These are phyloP conservation scores for Phytophthora chlamydospora DNA, from an alignment of 352 stramenopile species.

Conservation along the genomic window DNA sequence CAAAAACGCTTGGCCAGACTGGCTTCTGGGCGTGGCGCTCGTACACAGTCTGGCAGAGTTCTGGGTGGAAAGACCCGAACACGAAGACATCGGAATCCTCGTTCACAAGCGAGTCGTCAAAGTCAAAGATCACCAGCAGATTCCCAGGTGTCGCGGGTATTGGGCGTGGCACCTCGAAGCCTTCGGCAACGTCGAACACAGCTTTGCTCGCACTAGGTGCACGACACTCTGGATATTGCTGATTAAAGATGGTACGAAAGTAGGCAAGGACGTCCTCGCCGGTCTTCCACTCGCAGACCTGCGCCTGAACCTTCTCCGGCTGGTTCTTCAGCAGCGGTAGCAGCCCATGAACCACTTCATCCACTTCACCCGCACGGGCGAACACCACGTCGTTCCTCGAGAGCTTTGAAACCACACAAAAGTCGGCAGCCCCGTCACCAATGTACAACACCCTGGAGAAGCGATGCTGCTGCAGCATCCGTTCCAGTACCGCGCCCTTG, in stretches of 20 bases:
- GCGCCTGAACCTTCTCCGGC: constrained; percentile 18
- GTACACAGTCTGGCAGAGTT: constrained; percentile 45
- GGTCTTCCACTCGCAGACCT: constrained; percentile 16
- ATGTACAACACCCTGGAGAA: constrained; percentile 62
- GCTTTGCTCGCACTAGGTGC: not conserved
- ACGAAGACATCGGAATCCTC: constrained; percentile 69
- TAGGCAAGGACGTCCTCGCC: constrained; percentile 27
- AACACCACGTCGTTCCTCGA: constrained; percentile 11
- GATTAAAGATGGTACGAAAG: constrained; percentile 28
- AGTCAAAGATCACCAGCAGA: constrained; percentile 60
- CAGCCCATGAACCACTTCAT: not conserved
- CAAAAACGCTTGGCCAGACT: constrained; percentile 64
- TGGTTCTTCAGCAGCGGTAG: constrained; percentile 12
- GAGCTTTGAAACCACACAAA: constrained; percentile 51
- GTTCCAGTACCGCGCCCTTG: constrained; percentile 61
- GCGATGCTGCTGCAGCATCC: constrained; percentile 31
- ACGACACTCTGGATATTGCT: constrained; percentile 21
- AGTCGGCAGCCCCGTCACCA: constrained; percentile 55
- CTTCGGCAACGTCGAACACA: constrained; percentile 1
- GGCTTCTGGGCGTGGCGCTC: constrained; percentile 27
- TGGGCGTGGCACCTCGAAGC: constrained; percentile 10
- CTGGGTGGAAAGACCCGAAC: constrained; percentile 63
- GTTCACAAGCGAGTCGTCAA: constrained; percentile 59
- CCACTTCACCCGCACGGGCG: not conserved
- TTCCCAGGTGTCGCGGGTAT: constrained; percentile 10